These are phyloP conservation scores for Cydonia oblonga DNA, from an alignment of 331 rosid species.

Conservation along the genomic window DNA sequence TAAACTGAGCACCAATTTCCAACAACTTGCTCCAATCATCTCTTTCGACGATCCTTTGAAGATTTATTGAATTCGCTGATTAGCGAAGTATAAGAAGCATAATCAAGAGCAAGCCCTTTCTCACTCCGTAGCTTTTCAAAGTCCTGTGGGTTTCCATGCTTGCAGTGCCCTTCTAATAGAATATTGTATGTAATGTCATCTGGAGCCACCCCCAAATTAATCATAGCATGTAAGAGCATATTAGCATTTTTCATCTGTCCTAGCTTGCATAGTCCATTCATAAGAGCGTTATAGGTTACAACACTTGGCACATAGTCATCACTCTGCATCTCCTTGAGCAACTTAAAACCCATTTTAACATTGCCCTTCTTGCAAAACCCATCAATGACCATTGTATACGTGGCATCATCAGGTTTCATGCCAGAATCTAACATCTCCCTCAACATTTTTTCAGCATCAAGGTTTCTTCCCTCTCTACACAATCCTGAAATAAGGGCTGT, in stretches of 20 bases:
- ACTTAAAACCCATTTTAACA: conserved; percentile 55
- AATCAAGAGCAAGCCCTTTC: conserved; percentile 70
- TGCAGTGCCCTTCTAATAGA: conserved; percentile 80
- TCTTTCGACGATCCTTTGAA: conserved; percentile 31
- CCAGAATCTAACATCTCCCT: conserved; percentile 67
- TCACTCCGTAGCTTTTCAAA: conserved; percentile 34
- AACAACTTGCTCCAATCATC: conserved; percentile 24
- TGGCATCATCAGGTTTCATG: conserved; percentile 66
- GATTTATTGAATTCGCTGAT: conserved; percentile 33
- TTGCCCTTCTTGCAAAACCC: conserved; percentile 71
- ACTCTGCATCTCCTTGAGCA: conserved; percentile 70
- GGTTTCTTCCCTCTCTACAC: conserved; percentile 57
- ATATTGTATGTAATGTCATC: conserved; percentile 81
- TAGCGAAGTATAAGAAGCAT: conserved; percentile 58
- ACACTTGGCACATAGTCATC: conserved; percentile 52
- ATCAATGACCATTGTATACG: conserved; percentile 68
- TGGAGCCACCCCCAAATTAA: conserved; percentile 68
- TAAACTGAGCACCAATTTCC: not conserved
- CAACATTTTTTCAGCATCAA: conserved; percentile 47
- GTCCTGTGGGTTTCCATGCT: conserved; percentile 37
- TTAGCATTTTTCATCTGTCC: conserved; percentile 94
- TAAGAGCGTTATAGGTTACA: conserved; percentile 70
- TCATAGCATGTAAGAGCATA: conserved; percentile 83
- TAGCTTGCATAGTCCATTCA: conserved; percentile 80
- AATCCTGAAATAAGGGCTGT: conserved; percentile 68